phyloP scores from a whole-genome alignment of 169 alveolate species.

The Cryptosporidium andersoni region DNA sequence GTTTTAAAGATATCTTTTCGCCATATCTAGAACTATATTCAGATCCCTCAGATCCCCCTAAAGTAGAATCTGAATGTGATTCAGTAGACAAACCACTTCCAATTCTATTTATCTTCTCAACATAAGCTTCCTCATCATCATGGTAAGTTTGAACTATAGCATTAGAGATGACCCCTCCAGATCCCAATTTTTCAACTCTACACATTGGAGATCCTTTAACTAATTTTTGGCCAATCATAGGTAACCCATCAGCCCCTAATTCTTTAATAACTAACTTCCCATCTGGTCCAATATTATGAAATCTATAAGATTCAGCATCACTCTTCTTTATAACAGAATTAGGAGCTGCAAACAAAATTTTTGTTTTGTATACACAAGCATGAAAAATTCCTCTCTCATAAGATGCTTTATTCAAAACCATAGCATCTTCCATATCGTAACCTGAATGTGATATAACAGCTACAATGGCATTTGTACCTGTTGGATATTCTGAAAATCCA shows the following conservation, averaged over 20 bases:
- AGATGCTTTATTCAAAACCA: slow-evolving; percentile 96
- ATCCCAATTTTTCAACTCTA: slow-evolving; percentile 75
- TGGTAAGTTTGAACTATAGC: slow-evolving; percentile 72
- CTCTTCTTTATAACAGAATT: slow-evolving; percentile 70
- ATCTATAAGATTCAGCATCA: slow-evolving; percentile 72
- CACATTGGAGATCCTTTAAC: slow-evolving; percentile 79
- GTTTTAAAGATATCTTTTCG: slow-evolving; percentile 69
- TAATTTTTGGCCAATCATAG: slow-evolving; percentile 82
- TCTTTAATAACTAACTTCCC: slow-evolving; percentile 72
- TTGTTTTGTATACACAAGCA: slow-evolving; percentile 96
- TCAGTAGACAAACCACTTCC: slow-evolving; percentile 67
- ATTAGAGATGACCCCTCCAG: slow-evolving; percentile 12
- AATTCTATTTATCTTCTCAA: slow-evolving; percentile 75
- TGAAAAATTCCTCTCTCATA: slow-evolving; percentile 99
- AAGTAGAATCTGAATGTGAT: slow-evolving; percentile 33
- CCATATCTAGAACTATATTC: slow-evolving; percentile 43
- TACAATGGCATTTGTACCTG: slow-evolving; percentile 99
- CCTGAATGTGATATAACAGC: slow-evolving; percentile 99
- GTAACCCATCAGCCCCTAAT: slow-evolving; percentile 88
- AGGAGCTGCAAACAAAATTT: slow-evolving; percentile 81
- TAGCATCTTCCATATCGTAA: slow-evolving; percentile 99
- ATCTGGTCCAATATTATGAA: slow-evolving; percentile 73
- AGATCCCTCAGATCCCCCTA: slow-evolving; percentile 32
- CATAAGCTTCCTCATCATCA: slow-evolving; percentile 79
- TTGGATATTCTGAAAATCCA: slow-evolving; percentile 95